Percentiles rank a stretch among this genome's conserved stretches.
Evolutionary conservation across 345 rosid genomes (phyloP).

Genomic region (Eutrema japonicum): DNA sequence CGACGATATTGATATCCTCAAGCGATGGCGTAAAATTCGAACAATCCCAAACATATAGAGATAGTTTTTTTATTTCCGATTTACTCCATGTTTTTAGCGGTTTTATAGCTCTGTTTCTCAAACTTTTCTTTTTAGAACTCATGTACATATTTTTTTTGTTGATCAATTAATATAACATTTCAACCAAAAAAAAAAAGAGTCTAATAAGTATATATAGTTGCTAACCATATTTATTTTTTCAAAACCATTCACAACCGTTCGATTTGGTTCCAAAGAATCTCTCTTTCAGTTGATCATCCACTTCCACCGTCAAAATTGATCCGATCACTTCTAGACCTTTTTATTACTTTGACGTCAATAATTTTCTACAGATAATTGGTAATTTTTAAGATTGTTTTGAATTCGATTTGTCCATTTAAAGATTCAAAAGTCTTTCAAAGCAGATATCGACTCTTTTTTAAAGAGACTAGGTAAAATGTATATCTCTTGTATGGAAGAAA

Average conservation of each 20-base stretch:
- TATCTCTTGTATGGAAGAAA: neutral
- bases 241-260: neutral
- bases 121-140: too few relatives aligned
- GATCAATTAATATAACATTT: too few relatives aligned
- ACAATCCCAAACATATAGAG: too few relatives aligned
- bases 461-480: neutral
- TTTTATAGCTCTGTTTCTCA: too few relatives aligned
- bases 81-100: too few relatives aligned
- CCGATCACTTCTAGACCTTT: neutral
- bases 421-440: neutral
- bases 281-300: neutral
- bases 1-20: too few relatives aligned
- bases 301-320: neutral
- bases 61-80: too few relatives aligned
- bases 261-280: constrained; percentile 1
- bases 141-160: too few relatives aligned
- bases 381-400: neutral
- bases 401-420: neutral
- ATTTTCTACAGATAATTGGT: neutral
- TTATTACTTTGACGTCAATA: neutral
- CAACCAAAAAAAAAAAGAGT: too few relatives aligned
- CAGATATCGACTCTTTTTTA: neutral
- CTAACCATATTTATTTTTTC: neutral
- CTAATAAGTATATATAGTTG: neutral
- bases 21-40: too few relatives aligned